Evolutionary conservation across 2,329 filamentous ascomycete genomes (phyloP).

Genomic region (Penicillium sp.): DNA sequence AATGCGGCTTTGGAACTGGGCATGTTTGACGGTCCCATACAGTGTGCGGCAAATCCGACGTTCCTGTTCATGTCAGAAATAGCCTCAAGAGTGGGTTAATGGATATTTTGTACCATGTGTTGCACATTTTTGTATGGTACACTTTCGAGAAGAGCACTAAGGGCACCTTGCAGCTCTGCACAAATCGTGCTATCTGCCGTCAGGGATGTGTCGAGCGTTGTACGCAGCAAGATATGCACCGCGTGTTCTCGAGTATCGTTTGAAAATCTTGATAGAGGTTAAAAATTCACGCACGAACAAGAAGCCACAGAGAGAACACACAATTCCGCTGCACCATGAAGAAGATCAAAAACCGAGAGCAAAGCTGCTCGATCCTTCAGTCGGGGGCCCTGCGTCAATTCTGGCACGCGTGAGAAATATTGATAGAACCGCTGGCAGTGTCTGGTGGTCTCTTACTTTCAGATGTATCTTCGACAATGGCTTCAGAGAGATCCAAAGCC

Average conservation of each 20-base stretch:
- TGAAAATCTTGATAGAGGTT: constrained; percentile 28
- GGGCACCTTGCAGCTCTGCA: constrained; percentile 34
- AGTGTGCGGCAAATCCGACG: constrained; percentile 26
- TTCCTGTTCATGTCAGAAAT: constrained; percentile 26
- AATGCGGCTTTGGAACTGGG: constrained; percentile 40
- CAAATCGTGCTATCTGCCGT: constrained; percentile 30
- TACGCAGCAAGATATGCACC: constrained; percentile 36
- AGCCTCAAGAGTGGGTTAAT: neutral
- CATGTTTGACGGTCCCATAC: constrained; percentile 38
- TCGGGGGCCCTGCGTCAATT: constrained; percentile 13
- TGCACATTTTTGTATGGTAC: constrained; percentile 20
- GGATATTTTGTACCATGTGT: constrained; percentile 21
- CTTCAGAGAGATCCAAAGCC: constrained; percentile 40
- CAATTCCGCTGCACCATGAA: constrained; percentile 33
- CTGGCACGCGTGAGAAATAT: constrained; percentile 3
- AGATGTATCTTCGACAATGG: constrained; percentile 27
- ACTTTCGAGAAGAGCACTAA: constrained; percentile 32
- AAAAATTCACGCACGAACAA: neutral
- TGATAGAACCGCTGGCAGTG: neutral
- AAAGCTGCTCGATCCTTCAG: constrained; percentile 21
- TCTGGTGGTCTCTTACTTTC: constrained; percentile 20
- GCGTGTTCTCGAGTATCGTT: constrained; percentile 32
- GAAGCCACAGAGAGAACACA: constrained; percentile 15
- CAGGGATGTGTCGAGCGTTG: constrained; percentile 38
- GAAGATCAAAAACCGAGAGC: constrained; percentile 36